A percentile compares a stretch with the other conserved stretches of the same genome.
Conservation (phyloP, 2,329 filamentous ascomycete genomes). For the Colletotrichum trifolii region DNA sequence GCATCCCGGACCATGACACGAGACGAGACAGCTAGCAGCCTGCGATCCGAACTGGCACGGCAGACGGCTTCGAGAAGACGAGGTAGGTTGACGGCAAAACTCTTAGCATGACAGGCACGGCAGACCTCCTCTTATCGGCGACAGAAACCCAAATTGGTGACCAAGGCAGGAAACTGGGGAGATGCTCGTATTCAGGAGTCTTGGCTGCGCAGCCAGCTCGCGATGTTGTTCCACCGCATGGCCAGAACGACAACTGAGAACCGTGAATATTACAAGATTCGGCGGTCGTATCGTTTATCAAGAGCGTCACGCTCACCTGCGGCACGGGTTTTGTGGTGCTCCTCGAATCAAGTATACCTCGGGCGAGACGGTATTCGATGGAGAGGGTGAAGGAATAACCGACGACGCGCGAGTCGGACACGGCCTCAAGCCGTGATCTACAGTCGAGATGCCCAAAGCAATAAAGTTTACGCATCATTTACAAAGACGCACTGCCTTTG, state of each 20-base stretch:
- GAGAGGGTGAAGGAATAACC: too few relatives aligned
- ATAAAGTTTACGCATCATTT: background rate
- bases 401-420: background rate
- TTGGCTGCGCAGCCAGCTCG: background rate
- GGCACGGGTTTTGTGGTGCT: background rate
- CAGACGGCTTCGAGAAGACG: too few relatives aligned
- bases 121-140: too few relatives aligned
- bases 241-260: too few relatives aligned
- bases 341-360: too few relatives aligned
- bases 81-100: too few relatives aligned
- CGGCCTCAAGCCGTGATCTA: background rate
- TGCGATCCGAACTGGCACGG: too few relatives aligned
- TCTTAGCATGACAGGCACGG: too few relatives aligned
- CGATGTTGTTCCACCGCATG: background rate
- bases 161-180: background rate
- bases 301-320: background rate
- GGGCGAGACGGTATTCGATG: too few relatives aligned
- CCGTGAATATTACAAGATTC: too few relatives aligned
- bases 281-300: background rate
- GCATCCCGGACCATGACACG: too few relatives aligned
- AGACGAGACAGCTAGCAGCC: too few relatives aligned
- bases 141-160: background rate
- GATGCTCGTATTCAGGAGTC: background rate
- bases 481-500: slow-evolving; percentile 3
- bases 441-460: background rate